Percentiles rank a stretch among this genome's conserved stretches.
Evolutionary conservation across 2,329 filamentous ascomycete species (phyloP).

Genomic region (Curvularia spicifera): DNA sequence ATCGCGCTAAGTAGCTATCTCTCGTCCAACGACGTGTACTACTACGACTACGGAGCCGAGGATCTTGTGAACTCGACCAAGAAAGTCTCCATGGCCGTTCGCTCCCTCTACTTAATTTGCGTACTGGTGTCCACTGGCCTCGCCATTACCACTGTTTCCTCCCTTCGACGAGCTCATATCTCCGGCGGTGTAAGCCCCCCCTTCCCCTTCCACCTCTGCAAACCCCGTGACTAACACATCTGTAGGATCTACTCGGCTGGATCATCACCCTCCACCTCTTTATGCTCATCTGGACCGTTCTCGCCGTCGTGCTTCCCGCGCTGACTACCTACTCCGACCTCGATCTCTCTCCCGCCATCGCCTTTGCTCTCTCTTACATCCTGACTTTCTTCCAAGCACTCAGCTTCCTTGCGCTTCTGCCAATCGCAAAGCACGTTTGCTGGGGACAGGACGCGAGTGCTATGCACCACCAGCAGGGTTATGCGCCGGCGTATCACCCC

Average conservation of each 20-base stretch:
- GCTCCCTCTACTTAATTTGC: slow-evolving; percentile 28
- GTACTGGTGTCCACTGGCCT: slow-evolving; percentile 24
- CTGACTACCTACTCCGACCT: neutral
- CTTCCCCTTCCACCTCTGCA: neutral
- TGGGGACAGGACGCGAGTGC: slow-evolving; percentile 18
- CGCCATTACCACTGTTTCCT: slow-evolving; percentile 20
- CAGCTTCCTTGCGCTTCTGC: slow-evolving; percentile 28
- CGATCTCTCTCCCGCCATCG: too few relatives aligned
- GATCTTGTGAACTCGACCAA: neutral
- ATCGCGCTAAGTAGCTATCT: slow-evolving; percentile 25
- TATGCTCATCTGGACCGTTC: slow-evolving; percentile 30
- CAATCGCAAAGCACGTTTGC: slow-evolving; percentile 28
- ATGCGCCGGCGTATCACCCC: too few relatives aligned
- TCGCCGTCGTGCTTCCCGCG: slow-evolving; percentile 1
- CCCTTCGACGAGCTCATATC: slow-evolving; percentile 23
- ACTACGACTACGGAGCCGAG: neutral
- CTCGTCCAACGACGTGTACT: slow-evolving; percentile 10
- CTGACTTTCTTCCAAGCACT: slow-evolving; percentile 24
- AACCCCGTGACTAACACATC: neutral
- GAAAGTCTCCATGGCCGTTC: slow-evolving; percentile 20
- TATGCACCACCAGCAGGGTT: slow-evolving; percentile 6
- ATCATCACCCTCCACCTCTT: slow-evolving; percentile 22
- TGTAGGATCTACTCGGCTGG: slow-evolving; percentile 29
- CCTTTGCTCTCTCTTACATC: slow-evolving; percentile 22
- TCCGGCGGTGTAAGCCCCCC: slow-evolving; percentile 27